Evolutionary conservation across 805 yeast genomes (phyloP), one percentile per base, ranked within the genome.

Genomic region (Ascoidea rubescens): DNA sequence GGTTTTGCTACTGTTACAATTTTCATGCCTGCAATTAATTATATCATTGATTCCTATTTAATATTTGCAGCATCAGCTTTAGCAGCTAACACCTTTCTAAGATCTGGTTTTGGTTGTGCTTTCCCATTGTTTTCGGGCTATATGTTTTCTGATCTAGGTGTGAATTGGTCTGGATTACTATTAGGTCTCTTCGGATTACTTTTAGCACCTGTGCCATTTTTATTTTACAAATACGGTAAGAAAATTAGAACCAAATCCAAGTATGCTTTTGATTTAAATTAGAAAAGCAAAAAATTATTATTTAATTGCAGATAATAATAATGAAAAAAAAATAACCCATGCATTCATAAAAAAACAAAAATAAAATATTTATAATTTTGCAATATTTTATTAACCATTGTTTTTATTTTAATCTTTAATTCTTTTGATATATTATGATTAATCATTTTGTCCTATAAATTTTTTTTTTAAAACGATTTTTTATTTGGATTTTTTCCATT

Each of bases 131-230:
- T 86, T 62, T 85, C 88, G 1, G 67, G 73, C 3, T 80, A 75
- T 57, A 82, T 87, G 90, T 84, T 85, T 66, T 64, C 70, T 31
- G 72, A 71, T 53, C 73, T 86, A 77, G 85, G 87, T 44, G 73
- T 73, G 37, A 80, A 84, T 58, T 86, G 91, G 90, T 91, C 93
- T 1, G 89, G 90, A 53, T 69, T 86, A 32, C 62, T 86, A 31
- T 62, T 87, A 46, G 89, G 89, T 14, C 70, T 80, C 51, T 70
- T 86, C 51, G 80, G 82, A 0, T 67, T 71, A 2, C 71, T 67
- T 1, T 61, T 87, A 67, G 65, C 77, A 31, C 84, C 88, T 0
- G 86, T 85, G 51, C 95, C 95, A 8, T 61, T 85, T 53, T 61
- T 81, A 49, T 84, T 86, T 62, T 70, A 71, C 65, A 72, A 65